These are phyloP conservation scores for Tuber indicum DNA, from an alignment of 495 filamentous ascomycete species.

Conservation along the genomic window DNA sequence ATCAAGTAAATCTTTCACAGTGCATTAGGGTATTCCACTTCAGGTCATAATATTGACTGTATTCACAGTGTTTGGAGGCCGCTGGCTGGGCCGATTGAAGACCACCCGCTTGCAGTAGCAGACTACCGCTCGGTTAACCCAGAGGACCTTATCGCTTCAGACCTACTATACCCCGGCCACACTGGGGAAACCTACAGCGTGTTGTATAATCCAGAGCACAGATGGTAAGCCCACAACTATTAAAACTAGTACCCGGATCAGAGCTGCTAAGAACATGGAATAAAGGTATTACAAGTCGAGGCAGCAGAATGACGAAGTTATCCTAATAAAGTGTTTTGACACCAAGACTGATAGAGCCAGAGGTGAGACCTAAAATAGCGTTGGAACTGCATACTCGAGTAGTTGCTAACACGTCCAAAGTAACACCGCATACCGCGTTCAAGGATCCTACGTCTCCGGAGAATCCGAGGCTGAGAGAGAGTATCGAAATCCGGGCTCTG, in stretches of 20 bases:
- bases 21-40: not conserved
- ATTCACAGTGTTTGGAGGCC: slow-evolving; percentile 2
- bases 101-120: slow-evolving; percentile 4
- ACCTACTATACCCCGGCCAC: slow-evolving; percentile 5
- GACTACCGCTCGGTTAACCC: slow-evolving; percentile 7
- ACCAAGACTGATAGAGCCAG: slow-evolving; percentile 5
- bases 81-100: not conserved
- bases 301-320: slow-evolving; percentile 7
- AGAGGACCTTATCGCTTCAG: not conserved
- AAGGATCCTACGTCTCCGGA: not conserved
- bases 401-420: not conserved
- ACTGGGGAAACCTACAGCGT: slow-evolving; percentile 3
- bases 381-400: not conserved
- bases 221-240: not conserved
- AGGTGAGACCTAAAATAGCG: not conserved
- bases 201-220: slow-evolving; percentile 1
- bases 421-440: not conserved
- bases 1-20: slow-evolving; percentile 6
- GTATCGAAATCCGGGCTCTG: not conserved
- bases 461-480: slow-evolving; percentile 5
- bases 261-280: not conserved
- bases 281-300: slow-evolving; percentile 1
- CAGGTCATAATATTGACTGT: not conserved
- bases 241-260: not conserved
- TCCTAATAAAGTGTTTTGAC: slow-evolving; percentile 7